Evolutionary conservation across 371 early-diverging fungal species (phyloP), one percentile per base, ranked within the genome.

Genomic region (Mucor plumbeus): DNA sequence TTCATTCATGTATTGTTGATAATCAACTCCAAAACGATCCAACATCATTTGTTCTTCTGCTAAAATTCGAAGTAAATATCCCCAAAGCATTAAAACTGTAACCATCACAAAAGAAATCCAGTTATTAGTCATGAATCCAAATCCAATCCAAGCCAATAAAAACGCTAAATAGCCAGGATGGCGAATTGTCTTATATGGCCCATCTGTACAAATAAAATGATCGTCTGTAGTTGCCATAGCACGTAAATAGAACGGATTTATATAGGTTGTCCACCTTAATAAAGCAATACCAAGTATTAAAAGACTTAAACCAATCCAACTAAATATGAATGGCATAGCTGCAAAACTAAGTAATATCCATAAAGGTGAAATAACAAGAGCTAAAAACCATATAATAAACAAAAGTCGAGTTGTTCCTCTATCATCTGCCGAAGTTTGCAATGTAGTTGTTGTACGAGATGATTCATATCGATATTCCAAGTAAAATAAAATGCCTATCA

Each of bases 11-110:
- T 81, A 81, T 44, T 78, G 78, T 39, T 81, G 82, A 68, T 81
- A 81, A 54, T 78, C 82, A 1, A 77, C 74, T 41, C 79, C 78
- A 68, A 81, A 79, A 41, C 73, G 65, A 17, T 75, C 77, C 44
- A 81, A 61, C 75, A 81, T 78, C 75, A 81, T 73, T 69, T 77
- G 75, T 47, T 77, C 77, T 56, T 77, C 77, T 13, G 76, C 75
- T 31, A 63, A 53, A 41, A 79, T 75, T 11, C 79, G 73, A 26
- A 70, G 61, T 0, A 73, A n/a, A 59, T 77, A 74, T 7, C 68
- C 74, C 41, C 63, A 74, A 0, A 57, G 21, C 36, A 71, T 59
- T 13, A 74, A 38, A 14, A 75, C 21, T 11, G 55, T 19, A 14
- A 73, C 44, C 19, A 75, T 64, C 7, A 71, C 8, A 9, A 76